A percentile compares a stretch with the other conserved stretches of the same genome.
These are phyloP conservation scores for Marchantia polymorpha DNA, from an alignment of 225 moss, liverwort and hornwort species.

Conservation along the genomic window DNA sequence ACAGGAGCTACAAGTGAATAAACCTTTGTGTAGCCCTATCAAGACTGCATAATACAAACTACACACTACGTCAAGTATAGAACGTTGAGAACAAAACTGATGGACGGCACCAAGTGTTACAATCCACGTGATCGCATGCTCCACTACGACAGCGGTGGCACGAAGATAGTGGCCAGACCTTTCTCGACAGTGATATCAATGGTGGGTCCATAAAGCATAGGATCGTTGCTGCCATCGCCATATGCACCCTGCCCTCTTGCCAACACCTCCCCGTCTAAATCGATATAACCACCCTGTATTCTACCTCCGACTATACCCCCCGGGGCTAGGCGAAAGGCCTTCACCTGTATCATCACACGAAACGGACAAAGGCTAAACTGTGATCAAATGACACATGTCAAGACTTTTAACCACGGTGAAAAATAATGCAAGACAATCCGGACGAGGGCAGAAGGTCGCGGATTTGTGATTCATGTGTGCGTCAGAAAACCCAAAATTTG, in stretches of 20 bases:
- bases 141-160: constrained; percentile 42
- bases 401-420: not conserved
- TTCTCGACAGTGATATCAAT: constrained; percentile 70
- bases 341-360: constrained; percentile 45
- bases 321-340: constrained; percentile 76
- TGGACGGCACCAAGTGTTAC: not conserved
- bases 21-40: not conserved
- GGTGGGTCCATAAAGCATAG: constrained; percentile 79
- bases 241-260: constrained; percentile 66
- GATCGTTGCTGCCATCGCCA: constrained; percentile 71
- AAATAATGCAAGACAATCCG: not conserved
- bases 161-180: constrained; percentile 76
- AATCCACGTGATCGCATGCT: not conserved
- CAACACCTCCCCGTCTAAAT: constrained; percentile 84
- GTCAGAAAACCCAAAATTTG: not conserved
- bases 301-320: constrained; percentile 58
- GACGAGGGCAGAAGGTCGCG: not conserved
- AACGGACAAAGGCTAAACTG: not conserved
- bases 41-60: not conserved
- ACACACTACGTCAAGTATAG: not conserved
- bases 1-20: not conserved
- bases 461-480: not conserved
- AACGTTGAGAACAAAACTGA: constrained; percentile 8
- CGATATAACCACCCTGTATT: constrained; percentile 75
- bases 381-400: not conserved